These are phyloP conservation scores for Theileria equi DNA, from an alignment of 169 alveolate genomes.

Conservation along the genomic window DNA sequence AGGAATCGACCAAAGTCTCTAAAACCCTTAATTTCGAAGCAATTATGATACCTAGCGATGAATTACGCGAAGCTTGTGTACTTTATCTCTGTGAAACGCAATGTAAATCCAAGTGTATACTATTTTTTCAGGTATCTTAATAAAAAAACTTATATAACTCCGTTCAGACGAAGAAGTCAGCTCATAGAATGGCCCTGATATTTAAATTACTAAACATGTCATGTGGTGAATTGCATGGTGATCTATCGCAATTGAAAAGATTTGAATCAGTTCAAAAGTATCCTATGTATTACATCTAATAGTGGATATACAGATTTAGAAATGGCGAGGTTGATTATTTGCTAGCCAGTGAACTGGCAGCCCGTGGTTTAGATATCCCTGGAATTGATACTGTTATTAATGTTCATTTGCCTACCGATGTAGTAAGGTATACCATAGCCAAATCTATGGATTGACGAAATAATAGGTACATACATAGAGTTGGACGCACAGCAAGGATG, in stretches of 20 bases:
- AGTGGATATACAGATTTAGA: slow-evolving; percentile 88
- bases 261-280: slow-evolving; percentile 84
- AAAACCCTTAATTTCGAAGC: slow-evolving; percentile 82
- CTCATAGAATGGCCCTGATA: slow-evolving; percentile 84
- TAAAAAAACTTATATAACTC: slow-evolving; percentile 74
- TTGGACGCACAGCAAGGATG: slow-evolving; percentile 94
- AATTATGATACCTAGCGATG: slow-evolving; percentile 68
- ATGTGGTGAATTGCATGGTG: slow-evolving; percentile 93
- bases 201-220: slow-evolving; percentile 82
- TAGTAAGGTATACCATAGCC: slow-evolving; percentile 43
- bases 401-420: slow-evolving; percentile 88
- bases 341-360: slow-evolving; percentile 92
- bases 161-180: slow-evolving; percentile 87
- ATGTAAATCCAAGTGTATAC: slow-evolving; percentile 79
- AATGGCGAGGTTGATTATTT: slow-evolving; percentile 82
- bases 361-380: slow-evolving; percentile 93
- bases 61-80: slow-evolving; percentile 65
- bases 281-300: background rate
- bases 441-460: slow-evolving; percentile 14
- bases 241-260: slow-evolving; percentile 89
- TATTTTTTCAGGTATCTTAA: slow-evolving; percentile 85
- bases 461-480: slow-evolving; percentile 89
- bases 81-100: slow-evolving; percentile 91
- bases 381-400: slow-evolving; percentile 88
- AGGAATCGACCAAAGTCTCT: slow-evolving; percentile 34